Evolutionary conservation across 169 alveolate species (phyloP).

Genomic region (Cryptosporidium parvum): DNA sequence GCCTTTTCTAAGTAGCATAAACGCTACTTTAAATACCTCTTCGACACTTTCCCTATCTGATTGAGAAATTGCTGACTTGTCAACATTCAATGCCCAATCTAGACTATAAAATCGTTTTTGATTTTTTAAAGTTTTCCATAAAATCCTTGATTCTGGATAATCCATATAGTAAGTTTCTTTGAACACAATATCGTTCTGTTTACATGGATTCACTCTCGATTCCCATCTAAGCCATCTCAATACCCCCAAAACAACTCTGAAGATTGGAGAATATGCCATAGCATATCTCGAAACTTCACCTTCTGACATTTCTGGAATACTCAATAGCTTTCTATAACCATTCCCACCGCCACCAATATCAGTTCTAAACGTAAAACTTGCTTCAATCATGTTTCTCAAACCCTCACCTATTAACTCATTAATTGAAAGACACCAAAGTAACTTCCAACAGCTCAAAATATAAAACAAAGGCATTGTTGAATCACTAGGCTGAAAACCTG

Average conservation of each 20-base stretch:
- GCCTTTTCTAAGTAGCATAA: slow-evolving; percentile 37
- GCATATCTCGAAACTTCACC: slow-evolving; percentile 63
- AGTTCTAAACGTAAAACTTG: neutral
- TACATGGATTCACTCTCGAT: slow-evolving; percentile 45
- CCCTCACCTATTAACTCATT: slow-evolving; percentile 69
- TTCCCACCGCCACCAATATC: neutral
- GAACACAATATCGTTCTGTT: slow-evolving; percentile 12
- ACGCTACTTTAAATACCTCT: slow-evolving; percentile 35
- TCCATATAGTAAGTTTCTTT: slow-evolving; percentile 32
- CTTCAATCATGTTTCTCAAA: slow-evolving; percentile 47
- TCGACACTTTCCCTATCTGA: slow-evolving; percentile 47
- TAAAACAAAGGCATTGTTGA: slow-evolving; percentile 29
- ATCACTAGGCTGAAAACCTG: neutral
- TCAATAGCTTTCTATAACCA: slow-evolving; percentile 4
- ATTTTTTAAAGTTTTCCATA: slow-evolving; percentile 1
- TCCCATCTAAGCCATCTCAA: slow-evolving; percentile 75
- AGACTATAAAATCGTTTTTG: slow-evolving; percentile 44
- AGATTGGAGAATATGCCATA: slow-evolving; percentile 69
- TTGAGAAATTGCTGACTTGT: slow-evolving; percentile 12
- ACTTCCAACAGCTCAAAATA: slow-evolving; percentile 66
- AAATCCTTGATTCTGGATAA: slow-evolving; percentile 62
- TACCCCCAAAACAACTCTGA: slow-evolving; percentile 46
- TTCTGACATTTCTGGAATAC: slow-evolving; percentile 58
- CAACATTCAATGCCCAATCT: slow-evolving; percentile 46
- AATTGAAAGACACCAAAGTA: slow-evolving; percentile 67